Conservation (phyloP, 768 basidiomycete genomes). For the Lyophyllum atratum region DNA sequence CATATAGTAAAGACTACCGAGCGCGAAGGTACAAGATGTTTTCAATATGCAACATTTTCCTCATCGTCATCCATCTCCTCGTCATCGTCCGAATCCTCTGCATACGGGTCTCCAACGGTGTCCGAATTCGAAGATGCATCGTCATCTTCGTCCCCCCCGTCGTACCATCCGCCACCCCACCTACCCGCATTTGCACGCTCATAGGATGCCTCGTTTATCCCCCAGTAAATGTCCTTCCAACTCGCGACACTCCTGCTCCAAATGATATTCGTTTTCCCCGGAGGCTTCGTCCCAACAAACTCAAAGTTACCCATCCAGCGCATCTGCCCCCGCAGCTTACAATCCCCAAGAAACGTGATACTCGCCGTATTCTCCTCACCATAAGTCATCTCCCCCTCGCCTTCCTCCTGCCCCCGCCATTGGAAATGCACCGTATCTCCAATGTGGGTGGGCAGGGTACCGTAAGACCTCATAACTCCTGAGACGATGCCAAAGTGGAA, state of each 20-base stretch:
- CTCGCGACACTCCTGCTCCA: constrained; percentile 11
- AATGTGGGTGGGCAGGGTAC: constrained; percentile 9
- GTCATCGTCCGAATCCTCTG: not conserved
- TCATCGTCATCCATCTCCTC: not conserved
- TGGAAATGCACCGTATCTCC: constrained; percentile 15
- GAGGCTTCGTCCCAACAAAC: constrained; percentile 20
- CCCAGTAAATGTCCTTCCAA: constrained; percentile 24
- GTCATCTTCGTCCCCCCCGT: constrained; percentile 11
- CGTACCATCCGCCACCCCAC: constrained; percentile 21
- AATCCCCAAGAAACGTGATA: constrained; percentile 24
- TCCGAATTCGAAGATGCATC: constrained; percentile 16
- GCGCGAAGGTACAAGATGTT: too few species aligned
- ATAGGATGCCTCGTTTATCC: constrained; percentile 19
- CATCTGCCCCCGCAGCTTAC: constrained; percentile 22
- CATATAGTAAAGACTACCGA: too few species aligned
- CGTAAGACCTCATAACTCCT: constrained; percentile 22
- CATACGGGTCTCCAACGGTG: constrained; percentile 6
- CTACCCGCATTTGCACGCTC: constrained; percentile 16
- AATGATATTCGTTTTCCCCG: constrained; percentile 3
- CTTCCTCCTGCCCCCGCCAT: constrained; percentile 24
- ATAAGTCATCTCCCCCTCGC: constrained; percentile 17
- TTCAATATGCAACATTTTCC: too few species aligned
- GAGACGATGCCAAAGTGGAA: constrained; percentile 27
- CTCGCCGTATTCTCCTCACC: constrained; percentile 16
- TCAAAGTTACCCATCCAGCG: constrained; percentile 13